Percentiles rank a stretch among this genome's conserved stretches.
Evolutionary conservation across 495 filamentous ascomycete species (phyloP).

Genomic region (Mytilinidion resinicola): DNA sequence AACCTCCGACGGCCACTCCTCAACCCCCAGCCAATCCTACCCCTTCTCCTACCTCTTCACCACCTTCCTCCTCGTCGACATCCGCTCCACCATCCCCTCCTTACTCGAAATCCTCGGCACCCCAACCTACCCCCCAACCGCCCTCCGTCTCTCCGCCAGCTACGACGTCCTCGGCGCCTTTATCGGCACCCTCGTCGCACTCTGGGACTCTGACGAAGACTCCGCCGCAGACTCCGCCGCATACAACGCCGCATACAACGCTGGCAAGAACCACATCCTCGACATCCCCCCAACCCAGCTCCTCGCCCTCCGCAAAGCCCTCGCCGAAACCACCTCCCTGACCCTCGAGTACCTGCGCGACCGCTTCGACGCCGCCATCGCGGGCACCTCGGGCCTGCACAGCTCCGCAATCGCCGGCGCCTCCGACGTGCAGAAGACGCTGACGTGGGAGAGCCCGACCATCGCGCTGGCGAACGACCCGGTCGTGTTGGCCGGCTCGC

Average conservation of each 20-base stretch:
- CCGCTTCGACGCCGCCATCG: slow-evolving; percentile 53
- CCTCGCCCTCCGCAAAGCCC: slow-evolving; percentile 50
- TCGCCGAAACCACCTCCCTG: slow-evolving; percentile 53
- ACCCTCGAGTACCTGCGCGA: slow-evolving; percentile 60
- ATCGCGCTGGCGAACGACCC: slow-evolving; percentile 43
- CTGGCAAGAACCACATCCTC: slow-evolving; percentile 9
- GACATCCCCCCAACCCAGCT: slow-evolving; percentile 47
- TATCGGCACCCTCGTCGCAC: slow-evolving; percentile 50
- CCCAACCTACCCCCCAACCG: slow-evolving; percentile 41
- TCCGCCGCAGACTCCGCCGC: slow-evolving; percentile 15
- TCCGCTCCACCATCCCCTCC: slow-evolving; percentile 55
- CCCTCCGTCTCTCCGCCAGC: slow-evolving; percentile 50
- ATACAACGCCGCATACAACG: no score
- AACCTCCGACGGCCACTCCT: slow-evolving; percentile 10
- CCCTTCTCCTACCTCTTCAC: slow-evolving; percentile 56
- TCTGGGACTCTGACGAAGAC: slow-evolving; percentile 37
- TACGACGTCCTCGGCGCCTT: slow-evolving; percentile 56
- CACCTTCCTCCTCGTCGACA: slow-evolving; percentile 53
- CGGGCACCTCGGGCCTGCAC: slow-evolving; percentile 46
- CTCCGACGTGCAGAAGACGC: neutral
- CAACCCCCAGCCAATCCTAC: slow-evolving; percentile 16
- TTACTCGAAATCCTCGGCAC: slow-evolving; percentile 50
- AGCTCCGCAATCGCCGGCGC: slow-evolving; percentile 31
- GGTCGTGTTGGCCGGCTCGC: slow-evolving; percentile 44
- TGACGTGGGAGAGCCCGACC: slow-evolving; percentile 46